Evolutionary conservation across 768 basidiomycete genomes (phyloP).

Genomic region (Chalciporus pseudorubinellus): DNA sequence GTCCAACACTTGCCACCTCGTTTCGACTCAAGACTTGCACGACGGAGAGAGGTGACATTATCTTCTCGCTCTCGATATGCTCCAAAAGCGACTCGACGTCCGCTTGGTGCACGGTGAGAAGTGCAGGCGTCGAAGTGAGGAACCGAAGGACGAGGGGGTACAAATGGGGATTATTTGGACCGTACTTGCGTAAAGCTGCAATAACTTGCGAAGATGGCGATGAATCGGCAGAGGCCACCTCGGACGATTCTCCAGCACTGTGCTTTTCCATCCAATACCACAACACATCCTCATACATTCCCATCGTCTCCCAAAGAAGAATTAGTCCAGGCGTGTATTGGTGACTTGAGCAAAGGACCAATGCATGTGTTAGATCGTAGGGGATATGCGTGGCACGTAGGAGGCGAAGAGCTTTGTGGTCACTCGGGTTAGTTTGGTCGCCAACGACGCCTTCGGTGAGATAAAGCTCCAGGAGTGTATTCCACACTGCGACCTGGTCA

Average conservation of each 20-base stretch:
- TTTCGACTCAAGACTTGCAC: constrained; percentile 88
- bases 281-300: constrained; percentile 94
- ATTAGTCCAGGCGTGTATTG: constrained; percentile 84
- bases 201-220: constrained; percentile 53
- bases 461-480: constrained; percentile 92
- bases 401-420: constrained; percentile 67
- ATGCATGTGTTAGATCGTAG: constrained; percentile 86
- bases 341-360: constrained; percentile 89
- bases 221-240: constrained; percentile 26
- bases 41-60: constrained; percentile 87
- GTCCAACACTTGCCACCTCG: constrained; percentile 84
- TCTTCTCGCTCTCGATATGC: constrained; percentile 73
- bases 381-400: constrained; percentile 61
- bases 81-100: constrained; percentile 74
- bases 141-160: constrained; percentile 89
- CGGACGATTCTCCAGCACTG: constrained; percentile 9
- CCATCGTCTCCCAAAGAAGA: constrained; percentile 87
- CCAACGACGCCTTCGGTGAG: constrained; percentile 46
- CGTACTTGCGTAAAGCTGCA: constrained; percentile 72
- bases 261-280: constrained; percentile 89
- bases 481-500: constrained; percentile 90
- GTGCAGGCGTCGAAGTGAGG: constrained; percentile 75
- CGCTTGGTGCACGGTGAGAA: constrained; percentile 65
- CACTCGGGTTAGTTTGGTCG: constrained; percentile 6
- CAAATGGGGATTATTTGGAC: constrained; percentile 64